Base-by-base conservation (phyloP, 2,329 filamentous ascomycete species). In the Penicillium crustosum region DNA sequence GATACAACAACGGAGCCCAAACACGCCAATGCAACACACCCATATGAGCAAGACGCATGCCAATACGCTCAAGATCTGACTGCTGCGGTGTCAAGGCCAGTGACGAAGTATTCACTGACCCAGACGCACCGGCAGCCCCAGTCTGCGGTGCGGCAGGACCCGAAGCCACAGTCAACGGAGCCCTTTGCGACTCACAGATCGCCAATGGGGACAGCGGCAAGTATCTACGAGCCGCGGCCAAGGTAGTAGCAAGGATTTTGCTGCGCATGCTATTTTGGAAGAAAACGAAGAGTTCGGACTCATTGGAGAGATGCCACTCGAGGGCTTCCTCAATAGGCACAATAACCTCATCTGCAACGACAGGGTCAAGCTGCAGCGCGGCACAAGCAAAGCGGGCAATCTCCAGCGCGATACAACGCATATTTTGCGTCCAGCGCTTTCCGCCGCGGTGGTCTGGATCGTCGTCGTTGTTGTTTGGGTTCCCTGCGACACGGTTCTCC, bases 1-100 rank as follows among this genome's bases (percentile, higher is more conserved):
- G 64, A 53, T 96, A 96, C 13, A 89, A 86, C 53, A 96, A 79
- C 2, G 85, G 84, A 1, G 85, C 84, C 91, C 93, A 97, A 3
- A 96, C 89, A 49, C 90, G 84, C 92, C 93, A 97, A 75, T 97
- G 92, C 25, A 97, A 78, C 6, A 94, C 82, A 15, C 90, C 86
- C 44, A 97, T 85, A 69, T 97, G 93, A 6, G 91, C 88, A 50
- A 96, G 81, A 45, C 90, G 86, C 44, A 87, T 88, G 1, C 90
- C 86, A 72, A 96, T 85, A 58, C 71, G 69, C 49, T 78, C 74
- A 4, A 77, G 63, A 55, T 74, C 71, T 33, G 68, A 66, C 33
- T 71, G 69, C 36, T 72, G 70, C 21, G 72, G 64, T 2, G 66
- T 53, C 5, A 51, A 13, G 12, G 53, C 15, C 25, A 60, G 63